Evolutionary conservation across 148 eudicot species (phyloP).

Genomic region (Amaranthus cruentus): DNA sequence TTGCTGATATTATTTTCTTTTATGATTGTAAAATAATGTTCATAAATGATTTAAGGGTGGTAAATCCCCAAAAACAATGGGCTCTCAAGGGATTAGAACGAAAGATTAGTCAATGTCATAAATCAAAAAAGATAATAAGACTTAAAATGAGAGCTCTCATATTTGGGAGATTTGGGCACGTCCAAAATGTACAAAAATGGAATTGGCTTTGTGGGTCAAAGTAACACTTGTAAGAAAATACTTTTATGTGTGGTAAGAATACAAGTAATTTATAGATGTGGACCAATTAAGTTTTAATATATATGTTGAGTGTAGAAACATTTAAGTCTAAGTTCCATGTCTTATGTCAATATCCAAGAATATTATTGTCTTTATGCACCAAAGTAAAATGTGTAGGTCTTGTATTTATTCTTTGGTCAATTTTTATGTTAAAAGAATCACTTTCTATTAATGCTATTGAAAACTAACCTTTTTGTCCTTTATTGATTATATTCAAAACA

Average conservation of each 20-base stretch:
- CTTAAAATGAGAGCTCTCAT: background rate
- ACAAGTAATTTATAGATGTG: background rate
- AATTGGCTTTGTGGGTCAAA: conserved; percentile 36
- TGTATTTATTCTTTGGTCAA: conserved; percentile 15
- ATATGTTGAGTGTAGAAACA: conserved; percentile 19
- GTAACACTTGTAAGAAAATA: conserved; percentile 19
- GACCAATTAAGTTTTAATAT: conserved; percentile 14
- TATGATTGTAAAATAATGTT: no score
- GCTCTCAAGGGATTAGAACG: background rate
- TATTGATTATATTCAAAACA: background rate
- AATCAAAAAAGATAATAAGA: conserved; percentile 1
- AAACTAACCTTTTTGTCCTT: background rate
- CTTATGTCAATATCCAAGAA: conserved; percentile 17
- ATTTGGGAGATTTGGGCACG: conserved; percentile 6
- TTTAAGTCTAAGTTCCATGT: conserved; percentile 18
- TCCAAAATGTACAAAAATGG: conserved; percentile 10
- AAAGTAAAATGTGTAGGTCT: conserved; percentile 12
- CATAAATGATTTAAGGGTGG: no score
- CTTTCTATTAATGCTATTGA: background rate
- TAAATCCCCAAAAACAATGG: no score
- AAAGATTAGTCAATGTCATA: background rate
- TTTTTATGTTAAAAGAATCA: conserved; percentile 4
- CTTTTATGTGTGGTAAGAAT: background rate
- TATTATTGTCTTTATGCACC: conserved; percentile 1
- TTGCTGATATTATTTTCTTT: no score